Evolutionary conservation across 1,139 yeast genomes (phyloP), one percentile per base, ranked within the genome.

Genomic region (Wickerhamiella pararugosa): DNA sequence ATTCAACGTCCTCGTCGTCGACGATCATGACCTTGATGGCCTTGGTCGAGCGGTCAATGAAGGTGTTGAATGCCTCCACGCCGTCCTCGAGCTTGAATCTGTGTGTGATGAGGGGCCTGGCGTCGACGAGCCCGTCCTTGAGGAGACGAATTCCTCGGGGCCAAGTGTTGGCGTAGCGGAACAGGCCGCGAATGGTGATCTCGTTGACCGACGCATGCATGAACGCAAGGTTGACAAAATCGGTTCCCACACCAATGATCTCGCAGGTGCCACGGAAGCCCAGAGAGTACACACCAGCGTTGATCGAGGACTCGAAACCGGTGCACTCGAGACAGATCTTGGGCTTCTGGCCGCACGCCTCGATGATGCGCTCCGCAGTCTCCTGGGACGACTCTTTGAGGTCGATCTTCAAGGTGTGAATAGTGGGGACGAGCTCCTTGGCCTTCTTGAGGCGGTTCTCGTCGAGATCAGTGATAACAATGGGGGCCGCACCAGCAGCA

Each of bases 111-210:
- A 87, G 68, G 39, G 71, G 66, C 47, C 72, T 76, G 45, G 75
- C 79, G 47, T 79, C 73, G 43, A 76, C 66, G 51, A 65, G 69
- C 45, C 77, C 77, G 45, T 71, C 66, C 36, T 71, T 66, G 45
- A 82, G 64, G 51, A 82, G 66, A 32, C 72, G 70, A 37, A 81
- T 82, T 2, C 86, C 73, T 34, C 76, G 74, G 50, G 71, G 70
- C 67, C 81, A 82, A 58, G 81, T 90, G 48, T 70, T 76, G 43
- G 77, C 76, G 62, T 86, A 86, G 60, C 96, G 75, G 70, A 83
- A 84, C 47, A 79, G 75, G 32, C 93, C 94, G 56, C 70, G 75
- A 55, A 82, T 64, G 1, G 73, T 67, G 51, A 79, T 63, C 58
- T 82, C 93, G 54, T 75, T 77, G 49, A 73, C 74, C 29, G 76